Evolutionary conservation across 2,329 filamentous ascomycete genomes (phyloP).

Genomic region (Claviceps sp.): DNA sequence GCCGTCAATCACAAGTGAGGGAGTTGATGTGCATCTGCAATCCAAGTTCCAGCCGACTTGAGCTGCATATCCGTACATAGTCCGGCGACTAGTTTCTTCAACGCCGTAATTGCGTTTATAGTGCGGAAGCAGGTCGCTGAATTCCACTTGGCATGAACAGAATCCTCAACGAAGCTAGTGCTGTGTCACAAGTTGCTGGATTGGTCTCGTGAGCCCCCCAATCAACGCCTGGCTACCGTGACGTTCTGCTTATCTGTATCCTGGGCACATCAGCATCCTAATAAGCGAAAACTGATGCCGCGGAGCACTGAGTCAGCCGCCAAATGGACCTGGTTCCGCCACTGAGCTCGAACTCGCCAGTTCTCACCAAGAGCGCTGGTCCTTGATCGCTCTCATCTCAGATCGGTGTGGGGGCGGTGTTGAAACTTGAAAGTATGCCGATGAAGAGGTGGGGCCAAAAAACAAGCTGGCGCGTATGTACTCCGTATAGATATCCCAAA

Average conservation of each 20-base stretch:
- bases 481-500: background rate
- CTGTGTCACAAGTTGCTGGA: background rate
- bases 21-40: background rate
- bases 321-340: background rate
- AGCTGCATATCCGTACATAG: background rate
- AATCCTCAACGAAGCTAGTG: background rate
- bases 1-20: background rate
- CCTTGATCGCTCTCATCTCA: background rate
- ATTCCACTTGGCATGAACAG: background rate
- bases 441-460: slow-evolving; percentile 1
- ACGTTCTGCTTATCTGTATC: background rate
- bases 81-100: background rate
- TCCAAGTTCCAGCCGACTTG: background rate
- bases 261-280: background rate
- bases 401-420: background rate
- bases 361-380: background rate
- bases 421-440: background rate
- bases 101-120: background rate
- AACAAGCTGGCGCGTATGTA: background rate
- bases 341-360: background rate
- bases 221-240: background rate
- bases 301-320: background rate
- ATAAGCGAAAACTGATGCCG: background rate
- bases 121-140: background rate
- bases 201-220: background rate